Conservation (phyloP, 1,284 basidiomycete genomes). For the Microbotryomycetes sp. region DNA sequence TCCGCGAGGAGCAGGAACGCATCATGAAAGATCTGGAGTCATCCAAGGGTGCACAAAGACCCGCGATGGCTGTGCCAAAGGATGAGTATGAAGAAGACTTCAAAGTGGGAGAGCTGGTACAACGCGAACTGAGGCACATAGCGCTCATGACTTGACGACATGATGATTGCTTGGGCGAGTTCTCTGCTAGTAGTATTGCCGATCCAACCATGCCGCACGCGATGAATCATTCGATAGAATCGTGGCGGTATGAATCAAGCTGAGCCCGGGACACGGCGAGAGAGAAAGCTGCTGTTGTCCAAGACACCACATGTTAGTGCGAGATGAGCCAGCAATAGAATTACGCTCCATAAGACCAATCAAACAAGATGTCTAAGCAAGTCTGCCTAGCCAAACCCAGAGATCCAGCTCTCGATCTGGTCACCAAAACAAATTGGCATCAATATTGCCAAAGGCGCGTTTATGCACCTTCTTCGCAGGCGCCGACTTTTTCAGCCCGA, state of each 20-base stretch:
- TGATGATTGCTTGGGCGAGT: too few species aligned
- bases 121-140: conserved; percentile 43
- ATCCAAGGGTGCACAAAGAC: conserved; percentile 43
- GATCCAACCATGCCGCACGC: too few species aligned
- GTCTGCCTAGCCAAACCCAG: too few species aligned
- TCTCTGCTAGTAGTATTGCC: too few species aligned
- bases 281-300: too few species aligned
- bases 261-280: too few species aligned
- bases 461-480: background rate
- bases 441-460: background rate
- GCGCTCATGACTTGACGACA: conserved; percentile 7
- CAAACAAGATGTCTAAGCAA: too few species aligned
- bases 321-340: too few species aligned
- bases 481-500: background rate
- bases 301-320: too few species aligned
- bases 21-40: conserved; percentile 43
- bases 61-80: conserved; percentile 40
- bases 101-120: conserved; percentile 78
- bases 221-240: too few species aligned
- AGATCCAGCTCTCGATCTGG: background rate
- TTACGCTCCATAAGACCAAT: too few species aligned
- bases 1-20: background rate
- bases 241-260: too few species aligned
- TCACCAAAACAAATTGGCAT: background rate
- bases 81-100: conserved; percentile 57